phyloP scores from a whole-genome alignment of 2,329 filamentous ascomycete genomes.

The Colletotrichum kahawae region DNA sequence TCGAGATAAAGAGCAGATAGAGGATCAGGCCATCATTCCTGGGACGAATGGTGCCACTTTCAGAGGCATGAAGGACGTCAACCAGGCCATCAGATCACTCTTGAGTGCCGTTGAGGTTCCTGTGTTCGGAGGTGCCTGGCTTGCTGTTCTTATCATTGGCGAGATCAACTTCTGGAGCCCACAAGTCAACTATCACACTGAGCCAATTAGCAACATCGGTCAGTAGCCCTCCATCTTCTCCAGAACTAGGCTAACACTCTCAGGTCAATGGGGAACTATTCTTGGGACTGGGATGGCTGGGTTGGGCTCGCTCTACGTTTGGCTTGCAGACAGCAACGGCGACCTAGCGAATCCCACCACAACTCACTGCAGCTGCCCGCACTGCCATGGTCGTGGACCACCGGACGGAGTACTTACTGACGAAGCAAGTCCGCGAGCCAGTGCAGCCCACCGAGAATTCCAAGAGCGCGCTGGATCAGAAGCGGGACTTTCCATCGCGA shows the following conservation, averaged over 20 bases:
- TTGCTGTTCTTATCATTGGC: slow-evolving; percentile 65
- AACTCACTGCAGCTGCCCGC: not conserved
- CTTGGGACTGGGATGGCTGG: slow-evolving; percentile 63
- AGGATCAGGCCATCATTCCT: slow-evolving; percentile 45
- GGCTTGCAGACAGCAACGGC: slow-evolving; percentile 42
- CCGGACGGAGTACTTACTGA: not conserved
- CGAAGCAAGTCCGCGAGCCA: not conserved
- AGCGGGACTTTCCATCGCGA: not conserved
- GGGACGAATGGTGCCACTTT: slow-evolving; percentile 61
- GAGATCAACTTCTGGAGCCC: slow-evolving; percentile 68
- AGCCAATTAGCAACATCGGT: slow-evolving; percentile 67
- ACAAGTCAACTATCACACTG: slow-evolving; percentile 62
- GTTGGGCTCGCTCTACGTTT: slow-evolving; percentile 62
- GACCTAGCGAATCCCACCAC: slow-evolving; percentile 17
- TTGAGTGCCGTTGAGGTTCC: slow-evolving; percentile 62
- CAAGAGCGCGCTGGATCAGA: not conserved
- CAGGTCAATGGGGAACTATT: slow-evolving; percentile 65
- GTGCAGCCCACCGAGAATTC: not conserved
- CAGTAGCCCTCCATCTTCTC: slow-evolving; percentile 25
- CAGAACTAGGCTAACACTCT: not conserved
- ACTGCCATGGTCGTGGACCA: not conserved
- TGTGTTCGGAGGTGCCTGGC: slow-evolving; percentile 61
- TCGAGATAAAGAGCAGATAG: slow-evolving; percentile 30
- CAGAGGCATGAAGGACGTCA: slow-evolving; percentile 57
- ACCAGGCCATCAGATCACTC: slow-evolving; percentile 58